A percentile compares a stretch with the other conserved stretches of the same genome.
phyloP scores from a whole-genome alignment of 2,329 filamentous ascomycete genomes.

The Beauveria scarabaeidicola region DNA sequence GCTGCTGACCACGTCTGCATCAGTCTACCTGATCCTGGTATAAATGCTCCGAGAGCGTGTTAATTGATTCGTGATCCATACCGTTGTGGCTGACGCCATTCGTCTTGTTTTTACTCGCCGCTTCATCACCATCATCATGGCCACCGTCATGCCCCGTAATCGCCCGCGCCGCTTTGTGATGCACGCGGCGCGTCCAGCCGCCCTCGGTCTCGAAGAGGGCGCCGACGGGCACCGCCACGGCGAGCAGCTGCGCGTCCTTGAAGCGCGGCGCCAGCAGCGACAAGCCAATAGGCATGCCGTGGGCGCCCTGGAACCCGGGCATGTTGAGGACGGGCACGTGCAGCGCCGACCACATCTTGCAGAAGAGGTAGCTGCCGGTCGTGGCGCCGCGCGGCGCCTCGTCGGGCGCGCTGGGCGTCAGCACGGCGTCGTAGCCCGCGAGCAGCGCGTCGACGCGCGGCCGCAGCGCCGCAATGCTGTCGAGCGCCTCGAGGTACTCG shows the following conservation, averaged over 20 bases:
- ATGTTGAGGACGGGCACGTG: constrained; percentile 58
- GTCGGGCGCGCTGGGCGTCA: constrained; percentile 50
- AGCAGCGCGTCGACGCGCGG: constrained; percentile 47
- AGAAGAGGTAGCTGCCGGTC: constrained; percentile 48
- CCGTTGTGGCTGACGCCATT: neutral
- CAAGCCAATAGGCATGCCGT: constrained; percentile 50
- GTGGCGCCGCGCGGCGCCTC: constrained; percentile 42
- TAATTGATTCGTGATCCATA: neutral
- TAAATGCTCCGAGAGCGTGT: neutral
- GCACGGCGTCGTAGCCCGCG: constrained; percentile 41
- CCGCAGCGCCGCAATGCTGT: constrained; percentile 43
- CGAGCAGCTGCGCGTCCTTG: constrained; percentile 35
- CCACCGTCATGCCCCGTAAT: no score
- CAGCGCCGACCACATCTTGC: constrained; percentile 46
- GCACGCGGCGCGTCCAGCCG: constrained; percentile 20
- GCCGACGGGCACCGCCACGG: constrained; percentile 30
- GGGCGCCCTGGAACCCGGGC: constrained; percentile 48
- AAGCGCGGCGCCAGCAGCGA: constrained; percentile 42
- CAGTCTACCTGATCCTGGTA: neutral
- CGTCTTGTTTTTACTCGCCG: neutral
- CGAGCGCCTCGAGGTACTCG: constrained; percentile 42
- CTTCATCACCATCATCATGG: neutral
- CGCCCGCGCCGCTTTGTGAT: neutral
- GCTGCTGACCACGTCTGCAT: neutral
- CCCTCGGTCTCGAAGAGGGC: constrained; percentile 26